Conservation (phyloP, 1,284 basidiomycete species). For the Peniophora sp. region DNA sequence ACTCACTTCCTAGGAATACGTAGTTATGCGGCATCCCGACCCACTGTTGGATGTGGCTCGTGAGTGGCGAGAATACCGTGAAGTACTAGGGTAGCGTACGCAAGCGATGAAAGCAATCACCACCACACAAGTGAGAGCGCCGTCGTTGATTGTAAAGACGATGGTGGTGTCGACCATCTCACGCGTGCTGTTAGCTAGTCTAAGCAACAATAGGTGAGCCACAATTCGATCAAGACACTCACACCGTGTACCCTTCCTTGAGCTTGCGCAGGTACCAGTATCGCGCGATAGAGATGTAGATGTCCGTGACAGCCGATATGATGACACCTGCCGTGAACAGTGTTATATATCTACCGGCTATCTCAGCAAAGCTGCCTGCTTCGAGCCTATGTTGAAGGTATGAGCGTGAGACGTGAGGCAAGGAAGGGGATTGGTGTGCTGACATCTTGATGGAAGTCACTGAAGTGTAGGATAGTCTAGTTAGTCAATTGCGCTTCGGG, state of each 20-base stretch:
- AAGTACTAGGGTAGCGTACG: conserved; percentile 8
- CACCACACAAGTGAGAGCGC: conserved; percentile 13
- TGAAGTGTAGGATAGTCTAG: background rate
- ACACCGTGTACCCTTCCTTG: conserved; percentile 13
- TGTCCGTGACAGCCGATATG: conserved; percentile 13
- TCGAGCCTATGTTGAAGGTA: background rate
- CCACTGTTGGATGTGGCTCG: conserved; percentile 10
- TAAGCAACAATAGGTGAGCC: too few relatives aligned
- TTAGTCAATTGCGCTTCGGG: too few relatives aligned
- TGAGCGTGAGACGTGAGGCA: background rate
- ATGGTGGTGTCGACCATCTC: conserved; percentile 13
- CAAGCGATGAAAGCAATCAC: conserved; percentile 15
- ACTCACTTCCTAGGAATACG: conserved; percentile 12
- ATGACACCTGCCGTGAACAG: conserved; percentile 17
- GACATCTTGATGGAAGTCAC: background rate
- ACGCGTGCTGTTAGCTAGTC: conserved; percentile 8
- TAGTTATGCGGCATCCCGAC: conserved; percentile 15
- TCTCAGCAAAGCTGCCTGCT: conserved; percentile 1
- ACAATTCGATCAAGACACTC: background rate
- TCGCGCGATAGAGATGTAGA: conserved; percentile 13
- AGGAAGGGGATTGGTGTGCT: background rate
- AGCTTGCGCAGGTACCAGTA: conserved; percentile 14
- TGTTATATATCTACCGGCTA: background rate
- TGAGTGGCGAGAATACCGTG: background rate
- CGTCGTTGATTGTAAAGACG: conserved; percentile 11